These are phyloP conservation scores for Coemansia sp. DNA, from an alignment of 192 early-diverging fungal species.

Conservation along the genomic window DNA sequence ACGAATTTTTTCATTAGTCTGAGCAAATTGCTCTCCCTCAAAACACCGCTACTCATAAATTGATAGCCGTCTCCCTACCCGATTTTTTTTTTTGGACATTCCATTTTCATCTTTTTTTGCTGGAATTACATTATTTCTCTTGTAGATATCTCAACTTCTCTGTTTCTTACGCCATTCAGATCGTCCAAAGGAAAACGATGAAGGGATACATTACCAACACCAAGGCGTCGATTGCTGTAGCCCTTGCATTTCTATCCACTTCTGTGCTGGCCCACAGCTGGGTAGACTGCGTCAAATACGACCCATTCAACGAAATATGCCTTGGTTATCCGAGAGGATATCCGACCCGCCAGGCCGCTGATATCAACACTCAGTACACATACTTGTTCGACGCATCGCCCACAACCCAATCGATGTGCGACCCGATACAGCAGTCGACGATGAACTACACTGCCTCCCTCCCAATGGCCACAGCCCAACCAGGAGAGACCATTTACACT, in stretches of 20 bases:
- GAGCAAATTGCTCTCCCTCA: background rate
- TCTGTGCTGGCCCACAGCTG: slow-evolving; percentile 62
- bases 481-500: slow-evolving; percentile 59
- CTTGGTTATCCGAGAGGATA: slow-evolving; percentile 59
- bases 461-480: slow-evolving; percentile 52
- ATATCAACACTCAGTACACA: slow-evolving; percentile 60
- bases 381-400: slow-evolving; percentile 55
- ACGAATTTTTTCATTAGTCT: background rate
- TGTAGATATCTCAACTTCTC: background rate
- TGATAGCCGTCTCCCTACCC: background rate
- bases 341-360: slow-evolving; percentile 49
- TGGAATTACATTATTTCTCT: background rate
- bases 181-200: background rate
- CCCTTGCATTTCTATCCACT: slow-evolving; percentile 6
- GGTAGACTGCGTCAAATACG: slow-evolving; percentile 62
- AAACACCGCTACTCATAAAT: slow-evolving; percentile 1
- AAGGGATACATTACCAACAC: background rate
- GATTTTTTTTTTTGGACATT: background rate
- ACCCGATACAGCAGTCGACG: slow-evolving; percentile 32
- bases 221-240: background rate
- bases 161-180: background rate
- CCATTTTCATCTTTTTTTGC: background rate
- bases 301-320: slow-evolving; percentile 41
- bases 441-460: slow-evolving; percentile 37
- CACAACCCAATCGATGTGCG: slow-evolving; percentile 52